Base-by-base conservation (phyloP, 768 basidiomycete species). In the Auricularia heimuer region DNA sequence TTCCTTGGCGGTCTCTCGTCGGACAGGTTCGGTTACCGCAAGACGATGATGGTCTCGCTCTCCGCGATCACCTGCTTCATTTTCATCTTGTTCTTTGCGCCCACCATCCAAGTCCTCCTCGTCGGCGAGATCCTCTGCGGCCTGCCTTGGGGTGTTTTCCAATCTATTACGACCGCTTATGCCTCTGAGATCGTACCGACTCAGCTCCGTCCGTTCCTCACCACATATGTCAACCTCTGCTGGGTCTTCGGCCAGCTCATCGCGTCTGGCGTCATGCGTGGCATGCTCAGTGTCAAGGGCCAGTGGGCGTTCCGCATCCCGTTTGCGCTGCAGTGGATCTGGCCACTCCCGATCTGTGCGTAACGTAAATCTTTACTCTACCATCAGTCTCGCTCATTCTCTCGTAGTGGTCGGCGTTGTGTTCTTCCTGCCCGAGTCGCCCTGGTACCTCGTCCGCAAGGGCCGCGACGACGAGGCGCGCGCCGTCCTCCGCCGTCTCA, bases 171-270 rank as follows among this genome's bases (percentile, higher is more conserved):
- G 0, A 70, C 69, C 10, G 68, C 75, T 1, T 77, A 76, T 64
- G 76, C 76, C 12, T 68, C 72, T 45, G 75, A 76, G 54, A 68
- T 75, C 37, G 72, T 71, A 62, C 74, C 74, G 10, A 71, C 72
- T 62, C 68, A 71, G 42, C 66, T 74, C 1, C 70, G 73, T 63
- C 70, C 65, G n/a, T 71, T 70, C 66, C 64, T 73, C 24, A 70
- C 72, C n/a, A 63, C 67, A 21, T 72, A 71, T 65, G 71, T 74
- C 67, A 77, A 76, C 65, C 11, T 45, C 21, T 78, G 75, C 66
- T 77, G 73, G 73, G 70, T 68, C 42, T 63, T 71, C 62, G 71
- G 71, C 11, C 69, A 70, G 35, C 58, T 73, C 21, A 51, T 73
- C 24, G 63, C 68, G 6, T 67, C 68, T 7, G 73, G 70, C 39